phyloP scores from a whole-genome alignment of 352 stramenopile species.

The Labyrinthula sp. region DNA sequence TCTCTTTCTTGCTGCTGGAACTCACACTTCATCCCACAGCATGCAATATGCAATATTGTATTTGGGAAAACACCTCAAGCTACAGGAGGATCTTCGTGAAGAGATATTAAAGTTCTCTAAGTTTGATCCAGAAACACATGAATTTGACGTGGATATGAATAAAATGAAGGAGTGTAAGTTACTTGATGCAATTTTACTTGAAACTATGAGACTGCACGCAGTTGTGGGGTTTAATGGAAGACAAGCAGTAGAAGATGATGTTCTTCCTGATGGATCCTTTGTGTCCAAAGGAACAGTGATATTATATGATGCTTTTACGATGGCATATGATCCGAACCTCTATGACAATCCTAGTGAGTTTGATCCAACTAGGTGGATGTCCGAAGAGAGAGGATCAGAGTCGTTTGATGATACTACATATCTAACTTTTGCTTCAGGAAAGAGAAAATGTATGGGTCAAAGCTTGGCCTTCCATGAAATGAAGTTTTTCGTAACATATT shows the following conservation, averaged over 20 bases:
- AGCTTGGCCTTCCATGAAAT: slow-evolving; percentile 45
- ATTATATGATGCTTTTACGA: slow-evolving; percentile 38
- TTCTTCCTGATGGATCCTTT: slow-evolving; percentile 45
- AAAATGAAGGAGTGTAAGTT: slow-evolving; percentile 41
- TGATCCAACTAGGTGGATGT: slow-evolving; percentile 46
- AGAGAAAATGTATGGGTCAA: slow-evolving; percentile 43
- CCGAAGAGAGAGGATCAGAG: slow-evolving; percentile 36
- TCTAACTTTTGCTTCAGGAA: slow-evolving; percentile 43
- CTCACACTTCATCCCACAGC: too few relatives aligned
- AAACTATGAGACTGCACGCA: slow-evolving; percentile 48
- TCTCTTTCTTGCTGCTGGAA: too few relatives aligned
- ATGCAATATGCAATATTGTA: slow-evolving; percentile 41
- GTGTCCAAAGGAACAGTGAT: slow-evolving; percentile 35
- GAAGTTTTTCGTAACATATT: too few relatives aligned
- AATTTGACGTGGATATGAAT: slow-evolving; percentile 29
- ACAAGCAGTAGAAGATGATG: slow-evolving; percentile 36
- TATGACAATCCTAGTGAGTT: slow-evolving; percentile 47
- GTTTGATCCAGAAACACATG: slow-evolving; percentile 17
- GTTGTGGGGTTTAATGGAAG: slow-evolving; percentile 43
- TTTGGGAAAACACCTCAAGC: slow-evolving; percentile 38
- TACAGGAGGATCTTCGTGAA: slow-evolving; percentile 37
- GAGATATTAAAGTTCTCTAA: slow-evolving; percentile 41
- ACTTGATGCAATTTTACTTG: slow-evolving; percentile 41
- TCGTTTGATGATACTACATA: too few relatives aligned
- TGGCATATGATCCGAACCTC: slow-evolving; percentile 40